These are phyloP conservation scores for Tulasnella sp. DNA, from an alignment of 768 basidiomycete genomes.

Conservation along the genomic window DNA sequence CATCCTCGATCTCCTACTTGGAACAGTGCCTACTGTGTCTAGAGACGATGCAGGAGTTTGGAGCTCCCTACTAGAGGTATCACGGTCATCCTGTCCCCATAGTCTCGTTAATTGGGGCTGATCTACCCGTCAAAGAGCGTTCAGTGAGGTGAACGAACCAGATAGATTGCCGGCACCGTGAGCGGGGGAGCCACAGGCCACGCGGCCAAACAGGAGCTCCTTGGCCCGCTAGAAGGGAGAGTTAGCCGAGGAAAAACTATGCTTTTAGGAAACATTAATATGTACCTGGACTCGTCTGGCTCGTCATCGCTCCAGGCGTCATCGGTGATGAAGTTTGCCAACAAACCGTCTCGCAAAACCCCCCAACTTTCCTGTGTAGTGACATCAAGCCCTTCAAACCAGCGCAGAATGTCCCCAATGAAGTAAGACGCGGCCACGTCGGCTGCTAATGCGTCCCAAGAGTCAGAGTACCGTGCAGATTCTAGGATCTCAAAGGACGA, in stretches of 20 bases:
- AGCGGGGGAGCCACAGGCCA: background rate
- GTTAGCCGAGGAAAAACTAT: background rate
- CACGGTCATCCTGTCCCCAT: no score
- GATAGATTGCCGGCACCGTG: background rate
- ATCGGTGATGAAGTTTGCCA: background rate
- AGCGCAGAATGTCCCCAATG: background rate
- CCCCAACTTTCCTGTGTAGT: background rate
- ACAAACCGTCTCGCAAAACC: background rate
- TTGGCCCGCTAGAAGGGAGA: background rate
- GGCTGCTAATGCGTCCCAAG: background rate
- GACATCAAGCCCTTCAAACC: background rate
- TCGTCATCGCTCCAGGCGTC: background rate
- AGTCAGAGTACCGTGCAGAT: background rate
- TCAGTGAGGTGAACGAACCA: background rate
- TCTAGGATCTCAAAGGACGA: background rate
- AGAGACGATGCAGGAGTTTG: no score
- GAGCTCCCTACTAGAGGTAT: no score
- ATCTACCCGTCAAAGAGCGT: no score
- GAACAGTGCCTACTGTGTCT: background rate
- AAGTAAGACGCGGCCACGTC: background rate
- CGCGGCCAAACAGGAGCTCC: background rate
- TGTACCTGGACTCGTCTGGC: background rate
- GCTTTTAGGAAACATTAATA: no score
- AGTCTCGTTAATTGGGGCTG: no score
- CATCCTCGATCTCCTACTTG: background rate